phyloP scores from a whole-genome alignment of 2,329 filamentous ascomycete species.

The Pseudogymnoascus sp. region DNA sequence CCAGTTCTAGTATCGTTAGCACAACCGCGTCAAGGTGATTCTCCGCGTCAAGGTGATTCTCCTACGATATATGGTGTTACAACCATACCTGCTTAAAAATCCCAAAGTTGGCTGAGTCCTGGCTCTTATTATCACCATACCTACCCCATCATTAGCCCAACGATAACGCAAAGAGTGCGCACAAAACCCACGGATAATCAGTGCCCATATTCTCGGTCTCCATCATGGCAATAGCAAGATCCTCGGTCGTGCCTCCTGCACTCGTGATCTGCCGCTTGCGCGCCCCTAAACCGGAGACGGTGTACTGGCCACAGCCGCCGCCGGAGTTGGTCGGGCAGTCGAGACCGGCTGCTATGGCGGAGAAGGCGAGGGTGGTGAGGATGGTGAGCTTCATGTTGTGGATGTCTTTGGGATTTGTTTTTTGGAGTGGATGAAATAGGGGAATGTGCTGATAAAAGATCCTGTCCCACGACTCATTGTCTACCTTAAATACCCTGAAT shows the following conservation, averaged over 20 bases:
- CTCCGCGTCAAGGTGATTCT: too few relatives aligned
- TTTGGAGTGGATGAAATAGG: not conserved
- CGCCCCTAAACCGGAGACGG: not conserved
- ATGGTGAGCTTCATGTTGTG: not conserved
- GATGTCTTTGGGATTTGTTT: not conserved
- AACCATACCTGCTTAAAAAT: not conserved
- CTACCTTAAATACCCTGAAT: not conserved
- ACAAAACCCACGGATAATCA: not conserved
- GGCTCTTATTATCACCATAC: not conserved
- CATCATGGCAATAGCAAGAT: not conserved
- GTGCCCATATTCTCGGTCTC: not conserved
- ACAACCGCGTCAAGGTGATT: not conserved
- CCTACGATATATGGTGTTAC: too few relatives aligned
- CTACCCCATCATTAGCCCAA: not conserved
- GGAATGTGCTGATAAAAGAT: not conserved
- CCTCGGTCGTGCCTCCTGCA: not conserved
- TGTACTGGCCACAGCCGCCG: not conserved
- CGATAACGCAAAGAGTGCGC: not conserved
- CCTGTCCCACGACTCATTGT: not conserved
- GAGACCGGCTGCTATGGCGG: not conserved
- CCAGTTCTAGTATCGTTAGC: not conserved
- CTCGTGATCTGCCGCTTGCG: not conserved
- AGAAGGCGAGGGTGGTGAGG: not conserved
- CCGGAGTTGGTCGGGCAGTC: not conserved
- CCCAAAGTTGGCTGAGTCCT: not conserved